Evolutionary conservation across 106 monocot species (phyloP).

Genomic region (Posidonia australis): DNA sequence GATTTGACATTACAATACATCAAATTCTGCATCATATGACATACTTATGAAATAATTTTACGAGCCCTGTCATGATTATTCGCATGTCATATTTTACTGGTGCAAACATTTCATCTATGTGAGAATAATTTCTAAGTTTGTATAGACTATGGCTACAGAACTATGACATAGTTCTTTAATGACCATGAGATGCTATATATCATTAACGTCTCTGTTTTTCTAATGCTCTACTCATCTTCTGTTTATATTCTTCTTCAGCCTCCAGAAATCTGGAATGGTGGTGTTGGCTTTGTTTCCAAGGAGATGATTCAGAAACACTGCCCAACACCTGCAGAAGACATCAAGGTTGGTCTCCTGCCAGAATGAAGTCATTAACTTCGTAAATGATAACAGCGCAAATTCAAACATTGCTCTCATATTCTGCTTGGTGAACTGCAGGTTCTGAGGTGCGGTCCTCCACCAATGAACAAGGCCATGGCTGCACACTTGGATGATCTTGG

Average conservation of each 20-base stretch:
- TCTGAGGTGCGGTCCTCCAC: constrained; percentile 70
- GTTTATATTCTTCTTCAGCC: constrained; percentile 39
- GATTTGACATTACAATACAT: too few species aligned
- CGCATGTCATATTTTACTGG: too few species aligned
- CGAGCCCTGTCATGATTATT: too few species aligned
- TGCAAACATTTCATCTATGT: too few species aligned
- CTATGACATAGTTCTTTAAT: too few species aligned
- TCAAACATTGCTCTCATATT: neutral
- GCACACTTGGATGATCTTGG: constrained; percentile 74
- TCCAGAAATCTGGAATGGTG: constrained; percentile 80
- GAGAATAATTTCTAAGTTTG: too few species aligned
- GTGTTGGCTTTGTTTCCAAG: constrained; percentile 87
- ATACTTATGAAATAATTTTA: too few species aligned
- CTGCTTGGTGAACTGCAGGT: constrained; percentile 26
- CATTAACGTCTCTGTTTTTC: neutral
- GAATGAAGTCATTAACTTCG: neutral
- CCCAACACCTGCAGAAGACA: constrained; percentile 65
- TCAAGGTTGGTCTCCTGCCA: constrained; percentile 37
- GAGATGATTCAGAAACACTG: constrained; percentile 85
- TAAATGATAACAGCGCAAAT: neutral
- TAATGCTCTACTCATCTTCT: neutral
- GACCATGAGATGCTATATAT: neutral
- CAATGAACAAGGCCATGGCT: constrained; percentile 97
- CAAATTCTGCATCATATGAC: too few species aligned
- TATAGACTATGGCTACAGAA: too few species aligned